Base-by-base conservation (phyloP, 2,329 filamentous ascomycete species). In the Cercospora sesami region DNA sequence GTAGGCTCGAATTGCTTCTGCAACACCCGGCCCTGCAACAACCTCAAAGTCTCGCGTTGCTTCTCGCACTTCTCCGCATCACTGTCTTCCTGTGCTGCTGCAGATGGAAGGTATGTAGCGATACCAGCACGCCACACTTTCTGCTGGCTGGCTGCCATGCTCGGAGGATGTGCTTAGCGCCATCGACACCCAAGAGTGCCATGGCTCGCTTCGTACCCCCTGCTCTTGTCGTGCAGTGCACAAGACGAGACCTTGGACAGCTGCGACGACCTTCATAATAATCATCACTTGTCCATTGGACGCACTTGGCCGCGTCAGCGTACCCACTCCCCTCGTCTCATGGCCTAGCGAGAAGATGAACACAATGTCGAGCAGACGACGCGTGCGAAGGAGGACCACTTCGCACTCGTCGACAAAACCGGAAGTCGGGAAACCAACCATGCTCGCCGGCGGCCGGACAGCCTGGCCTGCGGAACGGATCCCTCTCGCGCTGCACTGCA, bases 141-240 rank as follows among this genome's bases (percentile, higher is more conserved):
- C 12, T 53, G 33, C 33, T 36, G 33, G 33, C 33, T 36, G 33
- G 33, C 12, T 51, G 30, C 53, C 30, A 30, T 36, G 23, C 60
- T 33, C 64, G 59, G 64, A 66, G 51, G 14, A 45, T 61, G 60
- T 60, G 51, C 26, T 30, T 60, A 64, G 30, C 65, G 65, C 61
- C 53, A 67, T 67, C 60, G 53, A 36, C 10, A 39, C 48, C 65
- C 36, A 64, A 60, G 55, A 64, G 33, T 57, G 66, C 66, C 62
- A 68, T 64, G 66, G 28, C 62, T 68, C 62, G 66, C 31, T 36
- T 64, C 26, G 16, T 39, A 36, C 16, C 51, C 55, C 66, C 48
- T 51, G 64, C 57, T 63, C 21, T 63, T 62, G 28, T 64, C 53
- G 45, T 55, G 53, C 65, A 31, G 23, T 63, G 65, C 42, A 67